phyloP scores from a whole-genome alignment of 371 early-diverging fungal genomes.

The Nematocida minor region DNA sequence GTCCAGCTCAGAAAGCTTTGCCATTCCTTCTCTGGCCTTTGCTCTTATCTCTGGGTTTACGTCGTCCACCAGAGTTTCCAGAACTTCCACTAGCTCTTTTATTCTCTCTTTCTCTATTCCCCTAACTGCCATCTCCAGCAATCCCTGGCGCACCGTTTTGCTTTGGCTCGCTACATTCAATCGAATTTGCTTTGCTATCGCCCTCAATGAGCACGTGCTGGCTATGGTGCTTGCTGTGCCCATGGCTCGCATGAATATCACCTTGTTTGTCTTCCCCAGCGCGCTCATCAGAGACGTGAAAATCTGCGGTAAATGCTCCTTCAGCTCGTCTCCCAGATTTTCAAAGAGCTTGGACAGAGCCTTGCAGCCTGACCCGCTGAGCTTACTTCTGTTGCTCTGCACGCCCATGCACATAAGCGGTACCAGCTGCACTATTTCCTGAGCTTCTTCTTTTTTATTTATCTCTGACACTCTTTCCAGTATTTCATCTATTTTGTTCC shows the following conservation, averaged over 20 bases:
- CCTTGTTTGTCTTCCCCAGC: constrained; percentile 30
- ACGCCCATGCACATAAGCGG: constrained; percentile 19
- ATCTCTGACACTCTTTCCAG: constrained; percentile 1
- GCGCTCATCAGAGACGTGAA: constrained; percentile 4
- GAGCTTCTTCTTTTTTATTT: neutral
- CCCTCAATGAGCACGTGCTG: neutral
- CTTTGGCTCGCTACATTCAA: neutral
- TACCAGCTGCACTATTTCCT: neutral
- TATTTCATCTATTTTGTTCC: constrained; percentile 41
- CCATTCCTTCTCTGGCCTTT: constrained; percentile 8
- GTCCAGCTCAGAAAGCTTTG: constrained; percentile 2
- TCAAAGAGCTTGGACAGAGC: constrained; percentile 2
- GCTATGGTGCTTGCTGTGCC: neutral
- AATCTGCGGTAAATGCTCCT: neutral
- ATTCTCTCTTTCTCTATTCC: neutral
- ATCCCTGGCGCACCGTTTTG: constrained; percentile 17
- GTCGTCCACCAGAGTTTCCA: constrained; percentile 13
- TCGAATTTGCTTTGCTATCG: neutral
- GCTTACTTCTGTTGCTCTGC: constrained; percentile 44
- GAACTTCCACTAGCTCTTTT: neutral
- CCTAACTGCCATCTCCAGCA: constrained; percentile 12
- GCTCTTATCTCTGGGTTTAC: constrained; percentile 16
- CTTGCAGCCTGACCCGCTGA: constrained; percentile 46
- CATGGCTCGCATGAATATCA: constrained; percentile 31
- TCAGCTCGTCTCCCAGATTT: neutral